Evolutionary conservation across 805 yeast species (phyloP).

Genomic region (Ogataea philodendri): DNA sequence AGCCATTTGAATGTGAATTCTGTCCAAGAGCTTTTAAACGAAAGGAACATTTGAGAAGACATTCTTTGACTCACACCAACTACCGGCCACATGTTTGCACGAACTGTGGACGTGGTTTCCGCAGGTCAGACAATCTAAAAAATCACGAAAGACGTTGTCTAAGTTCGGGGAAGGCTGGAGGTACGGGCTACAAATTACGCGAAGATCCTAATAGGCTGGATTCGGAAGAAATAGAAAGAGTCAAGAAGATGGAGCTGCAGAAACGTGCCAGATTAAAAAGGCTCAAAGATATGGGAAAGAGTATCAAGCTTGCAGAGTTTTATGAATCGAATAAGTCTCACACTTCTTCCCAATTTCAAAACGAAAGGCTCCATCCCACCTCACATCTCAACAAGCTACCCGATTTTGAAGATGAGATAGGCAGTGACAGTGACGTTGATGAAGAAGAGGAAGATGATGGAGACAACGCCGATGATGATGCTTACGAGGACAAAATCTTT

Average conservation of each 20-base stretch:
- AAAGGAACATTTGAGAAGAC: conserved; percentile 29
- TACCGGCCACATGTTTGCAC: conserved; percentile 29
- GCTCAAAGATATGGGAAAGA: conserved; percentile 13
- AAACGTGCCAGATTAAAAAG: conserved; percentile 13
- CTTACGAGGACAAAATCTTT: conserved; percentile 2
- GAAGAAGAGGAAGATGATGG: background rate
- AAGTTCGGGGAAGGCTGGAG: conserved; percentile 18
- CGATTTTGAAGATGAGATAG: too few relatives aligned
- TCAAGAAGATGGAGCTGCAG: conserved; percentile 19
- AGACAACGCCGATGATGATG: conserved; percentile 5
- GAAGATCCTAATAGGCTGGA: conserved; percentile 25
- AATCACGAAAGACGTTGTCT: conserved; percentile 29
- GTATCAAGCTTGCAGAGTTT: conserved; percentile 10
- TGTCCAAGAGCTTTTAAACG: conserved; percentile 30
- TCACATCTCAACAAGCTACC: too few relatives aligned
- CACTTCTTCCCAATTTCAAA: too few relatives aligned
- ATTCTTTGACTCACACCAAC: conserved; percentile 28
- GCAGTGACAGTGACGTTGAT: too few relatives aligned
- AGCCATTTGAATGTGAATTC: conserved; percentile 26
- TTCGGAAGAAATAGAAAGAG: conserved; percentile 22
- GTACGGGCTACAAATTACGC: conserved; percentile 23
- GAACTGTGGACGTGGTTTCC: conserved; percentile 28
- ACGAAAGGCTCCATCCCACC: too few relatives aligned
- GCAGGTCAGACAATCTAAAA: conserved; percentile 30
- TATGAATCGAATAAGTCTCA: conserved; percentile 1